A percentile compares a stretch with the other conserved stretches of the same genome.
Evolutionary conservation across 345 rosid genomes (phyloP).

Genomic region (Raphanus sativus): DNA sequence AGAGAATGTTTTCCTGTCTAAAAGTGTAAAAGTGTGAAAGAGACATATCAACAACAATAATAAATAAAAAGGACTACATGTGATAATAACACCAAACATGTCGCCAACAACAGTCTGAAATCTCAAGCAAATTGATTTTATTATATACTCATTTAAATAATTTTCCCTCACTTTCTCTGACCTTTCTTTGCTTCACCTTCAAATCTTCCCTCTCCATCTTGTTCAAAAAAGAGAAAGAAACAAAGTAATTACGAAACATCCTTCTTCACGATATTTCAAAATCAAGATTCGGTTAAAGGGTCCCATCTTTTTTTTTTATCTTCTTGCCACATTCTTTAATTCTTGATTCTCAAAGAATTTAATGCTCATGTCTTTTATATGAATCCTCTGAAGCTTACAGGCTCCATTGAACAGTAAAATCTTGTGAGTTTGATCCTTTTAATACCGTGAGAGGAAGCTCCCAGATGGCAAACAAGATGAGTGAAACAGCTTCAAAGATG

Average conservation of each 20-base stretch:
- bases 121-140: slow-evolving; percentile 36
- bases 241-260: slow-evolving; percentile 22
- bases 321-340: slow-evolving; percentile 21
- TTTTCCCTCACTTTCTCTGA: slow-evolving; percentile 36
- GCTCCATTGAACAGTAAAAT: slow-evolving; percentile 37
- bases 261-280: slow-evolving; percentile 38
- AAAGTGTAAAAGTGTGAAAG: slow-evolving; percentile 38
- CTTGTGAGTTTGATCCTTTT: slow-evolving; percentile 28
- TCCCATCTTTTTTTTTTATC: slow-evolving; percentile 31
- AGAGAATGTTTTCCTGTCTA: slow-evolving; percentile 35
- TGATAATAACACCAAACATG: slow-evolving; percentile 41
- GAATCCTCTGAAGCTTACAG: slow-evolving; percentile 25
- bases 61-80: slow-evolving; percentile 10
- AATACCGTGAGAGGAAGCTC: slow-evolving; percentile 23
- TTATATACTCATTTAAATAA: slow-evolving; percentile 25
- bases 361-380: slow-evolving; percentile 38
- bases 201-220: slow-evolving; percentile 41
- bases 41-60: slow-evolving; percentile 40
- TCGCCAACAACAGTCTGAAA: slow-evolving; percentile 40
- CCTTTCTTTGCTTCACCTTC: slow-evolving; percentile 41
- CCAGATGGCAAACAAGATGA: slow-evolving; percentile 29
- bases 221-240: slow-evolving; percentile 31
- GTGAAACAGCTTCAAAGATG: slow-evolving; percentile 53
- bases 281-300: slow-evolving; percentile 41
- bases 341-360: slow-evolving; percentile 25